Evolutionary conservation across 441 rosid species (phyloP).

Genomic region (Capsella rubella): DNA sequence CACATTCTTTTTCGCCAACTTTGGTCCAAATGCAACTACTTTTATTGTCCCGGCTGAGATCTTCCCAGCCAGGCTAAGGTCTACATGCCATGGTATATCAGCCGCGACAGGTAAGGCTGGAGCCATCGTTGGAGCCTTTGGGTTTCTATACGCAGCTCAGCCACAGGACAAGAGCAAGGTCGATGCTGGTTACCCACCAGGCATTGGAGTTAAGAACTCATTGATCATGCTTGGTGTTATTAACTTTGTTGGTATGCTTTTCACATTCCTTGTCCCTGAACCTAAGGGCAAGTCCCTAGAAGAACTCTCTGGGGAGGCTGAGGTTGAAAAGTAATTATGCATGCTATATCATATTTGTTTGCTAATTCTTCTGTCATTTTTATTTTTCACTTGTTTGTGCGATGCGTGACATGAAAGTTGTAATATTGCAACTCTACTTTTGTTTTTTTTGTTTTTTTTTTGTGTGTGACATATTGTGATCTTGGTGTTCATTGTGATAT

Average conservation of each 20-base stretch:
- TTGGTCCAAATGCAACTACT: slow-evolving; percentile 68
- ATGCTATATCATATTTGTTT: neutral
- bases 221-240: slow-evolving; percentile 49
- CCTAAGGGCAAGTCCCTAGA: slow-evolving; percentile 61
- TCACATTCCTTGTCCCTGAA: slow-evolving; percentile 60
- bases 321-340: slow-evolving; percentile 27
- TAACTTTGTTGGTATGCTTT: slow-evolving; percentile 49
- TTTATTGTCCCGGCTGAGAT: slow-evolving; percentile 65
- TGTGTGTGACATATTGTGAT: slow-evolving; percentile 28
- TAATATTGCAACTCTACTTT: slow-evolving; percentile 13
- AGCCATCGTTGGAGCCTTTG: slow-evolving; percentile 63
- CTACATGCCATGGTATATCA: slow-evolving; percentile 63
- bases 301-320: slow-evolving; percentile 60
- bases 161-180: slow-evolving; percentile 30
- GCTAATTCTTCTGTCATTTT: slow-evolving; percentile 2
- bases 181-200: slow-evolving; percentile 48
- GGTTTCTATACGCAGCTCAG: slow-evolving; percentile 59
- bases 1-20: slow-evolving; percentile 63
- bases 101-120: slow-evolving; percentile 64
- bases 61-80: slow-evolving; percentile 56
- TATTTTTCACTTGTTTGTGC: neutral
- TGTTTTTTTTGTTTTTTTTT: neutral
- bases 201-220: slow-evolving; percentile 53
- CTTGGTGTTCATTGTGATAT: slow-evolving; percentile 2
- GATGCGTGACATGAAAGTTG: slow-evolving; percentile 27